Base-by-base conservation (phyloP, 2,329 filamentous ascomycete genomes). In the Xylariaceae sp. region DNA sequence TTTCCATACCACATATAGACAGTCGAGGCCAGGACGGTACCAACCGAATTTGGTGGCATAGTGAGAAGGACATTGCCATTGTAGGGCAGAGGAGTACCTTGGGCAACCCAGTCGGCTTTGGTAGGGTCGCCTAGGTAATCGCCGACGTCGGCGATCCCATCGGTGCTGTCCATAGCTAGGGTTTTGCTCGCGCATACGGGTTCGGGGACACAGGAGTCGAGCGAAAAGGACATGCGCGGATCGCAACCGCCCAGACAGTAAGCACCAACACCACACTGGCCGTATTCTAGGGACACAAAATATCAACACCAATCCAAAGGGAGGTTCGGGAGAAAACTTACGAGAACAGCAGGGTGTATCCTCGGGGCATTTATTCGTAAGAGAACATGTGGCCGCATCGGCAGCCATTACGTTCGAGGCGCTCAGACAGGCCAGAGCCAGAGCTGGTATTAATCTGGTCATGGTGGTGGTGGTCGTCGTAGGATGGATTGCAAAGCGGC, bases 1-100 rank as follows among this genome's bases (percentile, higher is more conserved):
- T 87, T 95, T 60, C 93, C 93, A 65, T 97, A 98, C 93, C 93
- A 97, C 67, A 98, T 83, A 68, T 96, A 97, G 52, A 81, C 75
- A 43, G 89, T 91, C 7, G 79, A 75, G 50, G 89, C 86, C 41
- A 98, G 69, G 34, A 98, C 79, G 9, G 93, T 96, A 41, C 93
- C 93, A 31, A 88, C 85, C 26, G 86, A 90, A 54, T 85, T 77
- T 50, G 84, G 78, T 32, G 87, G 81, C 91, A 98, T 95, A 52
- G 91, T 97, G 59, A 98, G 72, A 38, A 96, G 72, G 2, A 93
- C 71, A 49, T 81, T 79, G 61, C 82, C 78, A 43, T 87, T 70
- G 66, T 83, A 83, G 24, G 71, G 57, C 32, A 87, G 72, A 12
- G 89, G 83, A 56, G 80, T 77, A 51, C 93, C 93, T 62, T 88